Percentiles rank a stretch among this genome's conserved stretches.
Evolutionary conservation across 2,329 filamentous ascomycete species (phyloP).

Genomic region (Talaromyces piceae): DNA sequence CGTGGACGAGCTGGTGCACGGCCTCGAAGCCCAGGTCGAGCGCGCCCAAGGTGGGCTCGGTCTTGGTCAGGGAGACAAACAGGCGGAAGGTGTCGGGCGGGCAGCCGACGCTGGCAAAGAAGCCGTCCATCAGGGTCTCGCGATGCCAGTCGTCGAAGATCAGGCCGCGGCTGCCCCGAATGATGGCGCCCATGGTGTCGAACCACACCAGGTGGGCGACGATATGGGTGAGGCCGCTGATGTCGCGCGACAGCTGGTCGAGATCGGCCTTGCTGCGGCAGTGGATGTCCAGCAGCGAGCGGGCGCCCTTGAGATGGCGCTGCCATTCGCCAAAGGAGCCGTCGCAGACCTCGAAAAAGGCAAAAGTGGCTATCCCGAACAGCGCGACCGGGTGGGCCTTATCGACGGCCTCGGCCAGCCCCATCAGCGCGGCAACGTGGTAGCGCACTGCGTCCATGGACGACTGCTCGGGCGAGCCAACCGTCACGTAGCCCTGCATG

Average conservation of each 20-base stretch:
- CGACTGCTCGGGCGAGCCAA: constrained; percentile 9
- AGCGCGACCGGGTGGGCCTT: constrained; percentile 37
- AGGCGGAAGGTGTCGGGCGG: constrained; percentile 32
- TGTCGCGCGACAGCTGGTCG: constrained; percentile 23
- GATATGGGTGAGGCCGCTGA: constrained; percentile 33
- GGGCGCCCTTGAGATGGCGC: constrained; percentile 34
- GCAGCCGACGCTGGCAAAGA: constrained; percentile 35
- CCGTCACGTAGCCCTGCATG: constrained; percentile 12
- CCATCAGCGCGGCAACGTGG: constrained; percentile 29
- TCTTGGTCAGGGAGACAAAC: constrained; percentile 27
- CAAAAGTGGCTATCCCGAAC: constrained; percentile 39
- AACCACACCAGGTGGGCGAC: constrained; percentile 37
- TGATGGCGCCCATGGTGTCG: constrained; percentile 29
- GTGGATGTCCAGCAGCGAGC: constrained; percentile 35
- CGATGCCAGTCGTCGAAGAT: constrained; percentile 40
- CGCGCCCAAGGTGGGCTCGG: constrained; percentile 9
- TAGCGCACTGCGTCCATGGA: constrained; percentile 17
- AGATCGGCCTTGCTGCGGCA: constrained; percentile 30
- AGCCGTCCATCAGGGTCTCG: constrained; percentile 23
- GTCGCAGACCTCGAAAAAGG: constrained; percentile 39
- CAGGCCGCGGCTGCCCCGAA: constrained; percentile 14
- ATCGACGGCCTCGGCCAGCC: constrained; percentile 33
- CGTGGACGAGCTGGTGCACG: constrained; percentile 14
- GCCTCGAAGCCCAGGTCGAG: constrained; percentile 11
- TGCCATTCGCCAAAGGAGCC: constrained; percentile 34